Evolutionary conservation across 768 basidiomycete genomes (phyloP).

Genomic region (Cystobasidium tubakii): DNA sequence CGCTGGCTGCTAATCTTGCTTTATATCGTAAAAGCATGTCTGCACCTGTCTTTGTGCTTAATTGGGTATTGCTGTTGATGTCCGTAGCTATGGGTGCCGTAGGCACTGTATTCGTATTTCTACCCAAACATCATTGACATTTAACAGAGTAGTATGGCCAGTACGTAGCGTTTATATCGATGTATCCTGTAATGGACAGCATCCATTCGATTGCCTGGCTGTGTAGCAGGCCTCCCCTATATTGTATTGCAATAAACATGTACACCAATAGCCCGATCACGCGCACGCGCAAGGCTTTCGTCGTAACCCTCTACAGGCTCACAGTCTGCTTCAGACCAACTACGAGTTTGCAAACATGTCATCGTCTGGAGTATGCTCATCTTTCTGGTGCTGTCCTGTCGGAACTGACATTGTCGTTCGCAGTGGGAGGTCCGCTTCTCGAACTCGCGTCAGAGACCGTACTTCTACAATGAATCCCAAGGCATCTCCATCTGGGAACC

Average conservation of each 20-base stretch:
- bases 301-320: too few relatives aligned
- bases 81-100: slow-evolving; percentile 17
- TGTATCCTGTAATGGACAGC: not conserved
- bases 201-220: not conserved
- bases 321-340: too few relatives aligned
- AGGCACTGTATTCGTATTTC: slow-evolving; percentile 29
- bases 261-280: too few relatives aligned
- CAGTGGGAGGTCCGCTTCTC: slow-evolving; percentile 86
- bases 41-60: not conserved
- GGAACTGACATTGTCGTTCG: not conserved
- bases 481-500: slow-evolving; percentile 71
- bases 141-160: not conserved
- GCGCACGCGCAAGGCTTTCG: too few relatives aligned
- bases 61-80: slow-evolving; percentile 19
- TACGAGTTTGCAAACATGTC: not conserved
- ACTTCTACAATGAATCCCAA: slow-evolving; percentile 75
- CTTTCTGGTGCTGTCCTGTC: not conserved
- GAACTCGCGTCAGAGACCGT: slow-evolving; percentile 66
- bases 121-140: slow-evolving; percentile 14
- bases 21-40: slow-evolving; percentile 52
- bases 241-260: too few relatives aligned
- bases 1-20: slow-evolving; percentile 64
- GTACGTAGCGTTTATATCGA: too few relatives aligned
- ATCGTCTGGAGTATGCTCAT: not conserved
- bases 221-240: too few relatives aligned